These are phyloP conservation scores for Naumovozyma castellii DNA, from an alignment of 805 yeast genomes.

Conservation along the genomic window DNA sequence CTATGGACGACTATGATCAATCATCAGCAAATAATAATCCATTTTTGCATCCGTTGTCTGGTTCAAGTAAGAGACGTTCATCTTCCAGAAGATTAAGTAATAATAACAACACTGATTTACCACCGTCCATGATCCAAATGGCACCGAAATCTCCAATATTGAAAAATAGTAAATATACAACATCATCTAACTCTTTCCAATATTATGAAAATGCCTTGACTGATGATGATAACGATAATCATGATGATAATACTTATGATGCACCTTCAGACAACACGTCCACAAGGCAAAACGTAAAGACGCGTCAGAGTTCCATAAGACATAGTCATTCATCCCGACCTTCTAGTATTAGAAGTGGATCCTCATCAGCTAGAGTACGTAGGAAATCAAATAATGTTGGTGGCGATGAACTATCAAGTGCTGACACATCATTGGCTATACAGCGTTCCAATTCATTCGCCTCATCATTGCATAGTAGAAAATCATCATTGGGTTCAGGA, in stretches of 20 bases:
- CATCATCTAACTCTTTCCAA: conserved; percentile 13
- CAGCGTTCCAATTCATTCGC: conserved; percentile 23
- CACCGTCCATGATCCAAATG: conserved; percentile 60
- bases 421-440: conserved; percentile 5
- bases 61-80: conserved; percentile 4
- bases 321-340: conserved; percentile 17
- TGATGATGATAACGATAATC: conserved; percentile 24
- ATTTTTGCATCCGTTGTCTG: not conserved
- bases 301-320: conserved; percentile 12
- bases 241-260: conserved; percentile 3
- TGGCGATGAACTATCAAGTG: not conserved
- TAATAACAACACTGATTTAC: conserved; percentile 33
- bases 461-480: conserved; percentile 25
- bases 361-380: conserved; percentile 14
- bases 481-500: conserved; percentile 22
- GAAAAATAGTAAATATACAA: conserved; percentile 29
- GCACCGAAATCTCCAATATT: conserved; percentile 71
- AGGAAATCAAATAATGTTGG: conserved; percentile 14
- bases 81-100: conserved; percentile 26
- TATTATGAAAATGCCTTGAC: conserved; percentile 26
- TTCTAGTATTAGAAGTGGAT: conserved; percentile 19
- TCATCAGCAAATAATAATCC: conserved; percentile 1
- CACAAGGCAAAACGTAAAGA: conserved; percentile 1
- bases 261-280: not conserved
- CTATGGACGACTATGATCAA: too few relatives aligned